Evolutionary conservation across 2,329 filamentous ascomycete genomes (phyloP).

Genomic region (Rhexocercosporidium sp.): DNA sequence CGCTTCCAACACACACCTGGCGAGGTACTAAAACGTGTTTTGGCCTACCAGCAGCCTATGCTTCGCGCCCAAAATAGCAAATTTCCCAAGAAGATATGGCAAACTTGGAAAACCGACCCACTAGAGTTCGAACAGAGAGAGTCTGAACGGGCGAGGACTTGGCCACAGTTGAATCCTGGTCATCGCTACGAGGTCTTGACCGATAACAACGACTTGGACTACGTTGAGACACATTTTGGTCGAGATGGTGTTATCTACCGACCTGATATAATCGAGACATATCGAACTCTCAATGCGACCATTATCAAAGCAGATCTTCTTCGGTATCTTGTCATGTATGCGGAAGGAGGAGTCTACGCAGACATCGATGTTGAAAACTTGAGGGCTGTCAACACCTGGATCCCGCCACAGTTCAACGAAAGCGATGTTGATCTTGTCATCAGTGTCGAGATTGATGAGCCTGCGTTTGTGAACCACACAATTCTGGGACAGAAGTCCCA

Average conservation of each 20-base stretch:
- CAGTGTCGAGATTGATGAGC: constrained; percentile 75
- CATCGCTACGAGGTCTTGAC: constrained; percentile 58
- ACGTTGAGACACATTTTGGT: constrained; percentile 72
- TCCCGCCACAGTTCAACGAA: constrained; percentile 65
- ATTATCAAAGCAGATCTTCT: constrained; percentile 72
- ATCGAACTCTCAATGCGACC: constrained; percentile 62
- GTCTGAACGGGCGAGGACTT: constrained; percentile 63
- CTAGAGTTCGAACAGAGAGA: constrained; percentile 70
- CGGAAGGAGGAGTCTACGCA: constrained; percentile 56
- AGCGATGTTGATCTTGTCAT: constrained; percentile 71
- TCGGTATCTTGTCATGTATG: constrained; percentile 71
- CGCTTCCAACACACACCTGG: constrained; percentile 16
- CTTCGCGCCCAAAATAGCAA: constrained; percentile 13
- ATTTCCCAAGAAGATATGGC: constrained; percentile 76
- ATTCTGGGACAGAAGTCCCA: constrained; percentile 70
- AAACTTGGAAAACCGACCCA: constrained; percentile 75
- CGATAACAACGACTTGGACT: constrained; percentile 69
- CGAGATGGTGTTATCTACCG: constrained; percentile 68
- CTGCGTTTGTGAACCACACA: constrained; percentile 65
- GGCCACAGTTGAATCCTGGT: constrained; percentile 68
- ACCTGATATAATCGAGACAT: constrained; percentile 67
- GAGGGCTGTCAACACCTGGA: constrained; percentile 58
- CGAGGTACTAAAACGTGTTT: constrained; percentile 18
- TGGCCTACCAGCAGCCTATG: constrained; percentile 14
- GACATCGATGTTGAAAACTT: constrained; percentile 65